Percentiles rank a stretch among this genome's conserved stretches.
Conservation (phyloP, 805 yeast species). For the Wickerhamiella lipophila region DNA sequence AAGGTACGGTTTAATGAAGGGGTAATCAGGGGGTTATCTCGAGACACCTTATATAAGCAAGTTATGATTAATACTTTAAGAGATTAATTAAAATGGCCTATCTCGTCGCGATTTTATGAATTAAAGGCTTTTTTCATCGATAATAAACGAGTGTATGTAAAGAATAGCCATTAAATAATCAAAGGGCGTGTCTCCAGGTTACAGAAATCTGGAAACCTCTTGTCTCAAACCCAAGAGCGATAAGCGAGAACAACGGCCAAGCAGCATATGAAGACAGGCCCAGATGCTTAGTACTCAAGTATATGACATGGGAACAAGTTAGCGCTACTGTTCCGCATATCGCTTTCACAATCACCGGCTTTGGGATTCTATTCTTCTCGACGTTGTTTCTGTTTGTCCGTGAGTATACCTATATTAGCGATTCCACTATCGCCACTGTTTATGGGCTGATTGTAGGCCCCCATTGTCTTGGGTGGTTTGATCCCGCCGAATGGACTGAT, state of each 20-base stretch:
- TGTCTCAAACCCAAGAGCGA: too few species aligned
- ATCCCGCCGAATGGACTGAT: conserved; percentile 63
- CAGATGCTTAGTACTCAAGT: conserved; percentile 7
- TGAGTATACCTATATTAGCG: conserved; percentile 71
- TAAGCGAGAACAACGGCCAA: too few species aligned
- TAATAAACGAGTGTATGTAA: too few species aligned
- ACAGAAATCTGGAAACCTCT: too few species aligned
- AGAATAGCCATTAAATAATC: too few species aligned
- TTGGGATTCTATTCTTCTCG: conserved; percentile 39
- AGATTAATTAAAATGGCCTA: too few species aligned
- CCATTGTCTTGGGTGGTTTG: conserved; percentile 63
- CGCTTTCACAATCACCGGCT: conserved; percentile 4
- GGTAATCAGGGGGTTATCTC: neutral
- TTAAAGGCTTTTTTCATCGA: too few species aligned
- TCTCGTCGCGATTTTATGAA: too few species aligned
- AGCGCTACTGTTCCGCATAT: conserved; percentile 33
- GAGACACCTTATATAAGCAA: too few species aligned
- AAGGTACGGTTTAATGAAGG: too few species aligned
- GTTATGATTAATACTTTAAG: neutral
- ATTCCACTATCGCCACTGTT: conserved; percentile 72
- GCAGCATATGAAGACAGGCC: too few species aligned
- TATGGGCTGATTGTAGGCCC: conserved; percentile 84
- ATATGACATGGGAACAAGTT: conserved; percentile 22
- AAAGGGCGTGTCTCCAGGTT: too few species aligned
- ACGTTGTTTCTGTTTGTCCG: conserved; percentile 64